Evolutionary conservation across 2,329 filamentous ascomycete genomes (phyloP).

Genomic region (Ophiostoma sp.): DNA sequence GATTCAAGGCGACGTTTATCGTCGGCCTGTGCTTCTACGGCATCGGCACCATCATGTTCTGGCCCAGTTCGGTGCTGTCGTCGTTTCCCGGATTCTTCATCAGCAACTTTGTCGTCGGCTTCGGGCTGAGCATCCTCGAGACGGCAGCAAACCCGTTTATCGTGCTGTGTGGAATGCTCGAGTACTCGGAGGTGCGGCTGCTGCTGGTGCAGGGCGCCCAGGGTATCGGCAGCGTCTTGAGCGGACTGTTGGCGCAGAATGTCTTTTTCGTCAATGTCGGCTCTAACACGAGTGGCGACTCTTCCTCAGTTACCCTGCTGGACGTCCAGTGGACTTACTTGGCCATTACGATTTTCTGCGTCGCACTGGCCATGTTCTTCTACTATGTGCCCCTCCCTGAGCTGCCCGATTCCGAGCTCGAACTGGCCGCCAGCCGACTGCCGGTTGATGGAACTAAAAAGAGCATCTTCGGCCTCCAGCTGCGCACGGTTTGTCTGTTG

Average conservation of each 20-base stretch:
- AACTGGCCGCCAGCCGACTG: conserved; percentile 43
- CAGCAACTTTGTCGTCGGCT: conserved; percentile 68
- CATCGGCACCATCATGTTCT: conserved; percentile 75
- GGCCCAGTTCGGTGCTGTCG: conserved; percentile 69
- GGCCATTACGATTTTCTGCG: conserved; percentile 70
- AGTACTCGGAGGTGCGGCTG: conserved; percentile 68
- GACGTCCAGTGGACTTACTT: conserved; percentile 83
- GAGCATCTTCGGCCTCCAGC: conserved; percentile 43
- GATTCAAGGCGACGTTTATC: conserved; percentile 78
- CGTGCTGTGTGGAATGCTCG: conserved; percentile 64
- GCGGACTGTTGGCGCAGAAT: conserved; percentile 65
- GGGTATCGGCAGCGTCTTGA: conserved; percentile 67
- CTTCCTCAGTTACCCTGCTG: conserved; percentile 51
- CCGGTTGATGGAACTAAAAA: conserved; percentile 48
- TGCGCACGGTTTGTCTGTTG: conserved; percentile 55
- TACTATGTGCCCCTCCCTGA: conserved; percentile 64
- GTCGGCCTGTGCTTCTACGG: conserved; percentile 70
- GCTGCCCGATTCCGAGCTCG: conserved; percentile 52
- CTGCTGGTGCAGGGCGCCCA: conserved; percentile 72
- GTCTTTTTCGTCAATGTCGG: conserved; percentile 63
- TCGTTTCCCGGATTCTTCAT: conserved; percentile 76
- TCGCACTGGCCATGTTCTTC: conserved; percentile 62
- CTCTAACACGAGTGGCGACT: conserved; percentile 39
- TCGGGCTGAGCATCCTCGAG: conserved; percentile 70
- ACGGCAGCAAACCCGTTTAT: conserved; percentile 74